Evolutionary conservation across 768 basidiomycete genomes (phyloP).

Genomic region (Phanerodontia chrysosporium): DNA sequence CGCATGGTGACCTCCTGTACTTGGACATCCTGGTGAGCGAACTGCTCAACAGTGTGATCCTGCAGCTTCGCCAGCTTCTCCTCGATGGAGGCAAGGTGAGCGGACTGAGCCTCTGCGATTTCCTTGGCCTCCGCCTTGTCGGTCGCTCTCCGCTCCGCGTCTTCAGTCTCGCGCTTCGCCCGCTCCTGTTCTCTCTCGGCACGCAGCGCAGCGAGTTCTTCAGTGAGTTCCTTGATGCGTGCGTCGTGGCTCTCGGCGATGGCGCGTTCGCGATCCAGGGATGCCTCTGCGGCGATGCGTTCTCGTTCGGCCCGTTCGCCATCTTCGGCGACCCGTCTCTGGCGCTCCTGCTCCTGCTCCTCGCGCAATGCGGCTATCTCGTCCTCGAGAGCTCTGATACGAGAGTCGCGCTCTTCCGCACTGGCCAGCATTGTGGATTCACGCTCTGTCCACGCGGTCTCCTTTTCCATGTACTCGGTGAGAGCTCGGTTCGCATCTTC

Average conservation of each 20-base stretch:
- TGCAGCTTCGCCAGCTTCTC: slow-evolving; percentile 51
- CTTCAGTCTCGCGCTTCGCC: slow-evolving; percentile 50
- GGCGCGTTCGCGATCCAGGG: slow-evolving; percentile 40
- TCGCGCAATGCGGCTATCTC: neutral
- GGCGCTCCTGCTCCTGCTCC: slow-evolving; percentile 6
- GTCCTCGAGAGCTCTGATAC: slow-evolving; percentile 1
- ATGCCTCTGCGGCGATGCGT: slow-evolving; percentile 42
- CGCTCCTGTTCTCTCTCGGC: slow-evolving; percentile 44
- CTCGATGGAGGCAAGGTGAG: slow-evolving; percentile 66
- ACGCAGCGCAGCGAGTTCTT: slow-evolving; percentile 54
- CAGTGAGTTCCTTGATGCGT: slow-evolving; percentile 57
- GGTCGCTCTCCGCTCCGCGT: slow-evolving; percentile 57
- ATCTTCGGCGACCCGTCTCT: neutral
- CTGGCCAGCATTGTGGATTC: neutral
- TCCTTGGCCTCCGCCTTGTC: slow-evolving; percentile 55
- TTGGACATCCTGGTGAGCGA: slow-evolving; percentile 50
- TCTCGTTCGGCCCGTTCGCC: slow-evolving; percentile 54
- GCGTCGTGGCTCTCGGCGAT: slow-evolving; percentile 40
- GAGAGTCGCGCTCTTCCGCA: slow-evolving; percentile 1
- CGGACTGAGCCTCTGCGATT: slow-evolving; percentile 53
- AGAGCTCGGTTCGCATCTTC: neutral
- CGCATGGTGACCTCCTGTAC: slow-evolving; percentile 26
- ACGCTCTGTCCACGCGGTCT: slow-evolving; percentile 1
- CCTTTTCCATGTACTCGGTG: neutral
- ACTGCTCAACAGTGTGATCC: slow-evolving; percentile 59